Conservation (phyloP, 257 asterid species). For the Capsicum chinense region DNA sequence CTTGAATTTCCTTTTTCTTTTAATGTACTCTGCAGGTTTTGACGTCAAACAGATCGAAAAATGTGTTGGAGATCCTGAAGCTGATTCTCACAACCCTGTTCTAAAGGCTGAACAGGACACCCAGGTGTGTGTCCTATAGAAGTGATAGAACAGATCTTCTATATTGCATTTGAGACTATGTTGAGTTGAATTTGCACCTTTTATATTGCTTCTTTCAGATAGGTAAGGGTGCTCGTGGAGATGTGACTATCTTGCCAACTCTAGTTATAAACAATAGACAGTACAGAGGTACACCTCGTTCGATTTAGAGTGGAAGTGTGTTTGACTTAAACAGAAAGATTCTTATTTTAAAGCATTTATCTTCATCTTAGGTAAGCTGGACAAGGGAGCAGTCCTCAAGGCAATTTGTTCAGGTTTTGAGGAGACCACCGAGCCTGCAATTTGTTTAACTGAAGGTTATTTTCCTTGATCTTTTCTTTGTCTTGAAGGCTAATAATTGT, state of each 20-base stretch:
- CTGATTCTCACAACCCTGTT: slow-evolving; percentile 71
- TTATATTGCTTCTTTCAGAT: slow-evolving; percentile 41
- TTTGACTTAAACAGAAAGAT: background rate
- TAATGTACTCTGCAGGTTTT: slow-evolving; percentile 51
- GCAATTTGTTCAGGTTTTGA: slow-evolving; percentile 70
- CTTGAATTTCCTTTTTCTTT: background rate
- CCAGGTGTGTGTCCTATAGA: slow-evolving; percentile 44
- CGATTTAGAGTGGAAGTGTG: background rate
- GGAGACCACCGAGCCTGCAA: slow-evolving; percentile 69
- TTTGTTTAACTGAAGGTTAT: slow-evolving; percentile 60
- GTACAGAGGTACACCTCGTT: slow-evolving; percentile 52
- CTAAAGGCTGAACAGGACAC: slow-evolving; percentile 62
- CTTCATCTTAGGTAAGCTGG: slow-evolving; percentile 56
- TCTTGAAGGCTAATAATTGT: background rate
- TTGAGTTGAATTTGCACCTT: background rate
- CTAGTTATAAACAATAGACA: slow-evolving; percentile 63
- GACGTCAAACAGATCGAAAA: slow-evolving; percentile 71
- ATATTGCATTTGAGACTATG: slow-evolving; percentile 4
- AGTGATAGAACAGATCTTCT: slow-evolving; percentile 14
- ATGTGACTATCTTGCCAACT: slow-evolving; percentile 72
- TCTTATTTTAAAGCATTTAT: background rate
- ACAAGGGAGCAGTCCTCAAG: slow-evolving; percentile 67
- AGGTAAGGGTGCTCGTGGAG: slow-evolving; percentile 67
- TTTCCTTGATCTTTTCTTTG: background rate
- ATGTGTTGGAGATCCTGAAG: slow-evolving; percentile 82